Conservation (phyloP, 805 yeast genomes). For the Candida pini region DNA sequence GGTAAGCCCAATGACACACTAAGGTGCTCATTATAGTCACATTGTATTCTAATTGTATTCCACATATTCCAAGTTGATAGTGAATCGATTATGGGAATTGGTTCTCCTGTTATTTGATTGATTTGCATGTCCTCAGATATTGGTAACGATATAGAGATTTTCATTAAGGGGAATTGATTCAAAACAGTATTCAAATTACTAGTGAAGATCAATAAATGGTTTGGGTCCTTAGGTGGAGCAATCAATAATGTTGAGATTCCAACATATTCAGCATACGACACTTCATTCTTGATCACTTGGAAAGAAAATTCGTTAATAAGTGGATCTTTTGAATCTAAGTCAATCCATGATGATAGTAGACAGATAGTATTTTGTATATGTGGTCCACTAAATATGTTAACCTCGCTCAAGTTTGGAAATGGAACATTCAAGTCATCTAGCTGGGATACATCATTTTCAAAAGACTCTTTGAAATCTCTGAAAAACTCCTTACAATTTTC, state of each 20-base stretch:
- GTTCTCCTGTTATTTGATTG: constrained; percentile 19
- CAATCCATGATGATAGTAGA: constrained; percentile 63
- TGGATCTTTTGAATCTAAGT: constrained; percentile 49
- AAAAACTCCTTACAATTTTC: constrained; percentile 37
- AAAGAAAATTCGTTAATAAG: constrained; percentile 46
- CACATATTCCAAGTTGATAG: constrained; percentile 71
- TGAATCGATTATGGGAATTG: constrained; percentile 31
- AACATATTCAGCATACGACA: constrained; percentile 51
- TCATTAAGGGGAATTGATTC: constrained; percentile 27
- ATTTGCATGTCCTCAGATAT: constrained; percentile 38
- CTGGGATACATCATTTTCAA: constrained; percentile 4
- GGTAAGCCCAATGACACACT: constrained; percentile 78
- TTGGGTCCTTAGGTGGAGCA: constrained; percentile 59
- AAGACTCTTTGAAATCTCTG: constrained; percentile 25
- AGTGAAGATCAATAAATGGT: constrained; percentile 48
- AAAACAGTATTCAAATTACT: constrained; percentile 27
- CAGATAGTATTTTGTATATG: constrained; percentile 45
- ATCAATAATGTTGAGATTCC: constrained; percentile 52
- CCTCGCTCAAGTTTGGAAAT: constrained; percentile 35
- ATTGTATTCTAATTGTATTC: constrained; percentile 56
- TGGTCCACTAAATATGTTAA: constrained; percentile 36
- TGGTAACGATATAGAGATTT: constrained; percentile 43
- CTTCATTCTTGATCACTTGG: constrained; percentile 54
- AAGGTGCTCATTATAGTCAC: constrained; percentile 48
- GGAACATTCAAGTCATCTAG: constrained; percentile 28